Evolutionary conservation across 1,284 basidiomycete genomes (phyloP).

Genomic region (Sporisorium sorghi): DNA sequence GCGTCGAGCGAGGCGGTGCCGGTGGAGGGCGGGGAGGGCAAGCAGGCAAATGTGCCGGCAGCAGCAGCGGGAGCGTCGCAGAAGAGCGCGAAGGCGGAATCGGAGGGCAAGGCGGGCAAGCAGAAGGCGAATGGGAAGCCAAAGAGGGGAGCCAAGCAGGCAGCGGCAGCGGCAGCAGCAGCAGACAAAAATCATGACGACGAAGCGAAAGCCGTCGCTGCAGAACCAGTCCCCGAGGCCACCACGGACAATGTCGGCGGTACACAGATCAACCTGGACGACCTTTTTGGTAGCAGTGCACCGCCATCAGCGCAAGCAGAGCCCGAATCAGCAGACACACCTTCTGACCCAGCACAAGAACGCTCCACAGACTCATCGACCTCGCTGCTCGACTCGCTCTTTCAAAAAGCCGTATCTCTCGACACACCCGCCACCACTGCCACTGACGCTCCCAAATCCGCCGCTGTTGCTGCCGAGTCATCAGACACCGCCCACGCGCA

Average conservation of each 20-base stretch:
- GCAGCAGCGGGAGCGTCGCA: neutral
- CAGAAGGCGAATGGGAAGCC: conserved; percentile 25
- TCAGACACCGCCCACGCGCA: conserved; percentile 13
- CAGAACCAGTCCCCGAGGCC: no score
- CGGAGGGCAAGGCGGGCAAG: conserved; percentile 19
- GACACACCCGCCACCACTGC: conserved; percentile 4
- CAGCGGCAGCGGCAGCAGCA: neutral
- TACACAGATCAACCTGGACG: conserved; percentile 47
- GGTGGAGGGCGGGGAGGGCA: neutral
- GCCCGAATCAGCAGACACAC: neutral
- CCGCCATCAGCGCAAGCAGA: conserved; percentile 1
- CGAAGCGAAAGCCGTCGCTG: conserved; percentile 4
- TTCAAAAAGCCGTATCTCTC: conserved; percentile 27
- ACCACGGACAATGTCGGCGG: conserved; percentile 5
- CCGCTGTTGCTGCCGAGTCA: neutral
- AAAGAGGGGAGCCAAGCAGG: conserved; percentile 25
- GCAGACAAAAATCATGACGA: conserved; percentile 25
- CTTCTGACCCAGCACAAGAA: neutral
- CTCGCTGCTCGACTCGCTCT: conserved; percentile 37
- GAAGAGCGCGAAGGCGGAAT: conserved; percentile 13
- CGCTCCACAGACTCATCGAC: neutral
- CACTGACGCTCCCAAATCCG: neutral
- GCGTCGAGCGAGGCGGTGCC: conserved; percentile 7
- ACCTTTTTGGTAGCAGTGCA: conserved; percentile 23
- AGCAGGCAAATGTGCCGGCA: neutral